phyloP scores from a whole-genome alignment of 2,329 filamentous ascomycete genomes.

The Hirsutella minnesotensis region DNA sequence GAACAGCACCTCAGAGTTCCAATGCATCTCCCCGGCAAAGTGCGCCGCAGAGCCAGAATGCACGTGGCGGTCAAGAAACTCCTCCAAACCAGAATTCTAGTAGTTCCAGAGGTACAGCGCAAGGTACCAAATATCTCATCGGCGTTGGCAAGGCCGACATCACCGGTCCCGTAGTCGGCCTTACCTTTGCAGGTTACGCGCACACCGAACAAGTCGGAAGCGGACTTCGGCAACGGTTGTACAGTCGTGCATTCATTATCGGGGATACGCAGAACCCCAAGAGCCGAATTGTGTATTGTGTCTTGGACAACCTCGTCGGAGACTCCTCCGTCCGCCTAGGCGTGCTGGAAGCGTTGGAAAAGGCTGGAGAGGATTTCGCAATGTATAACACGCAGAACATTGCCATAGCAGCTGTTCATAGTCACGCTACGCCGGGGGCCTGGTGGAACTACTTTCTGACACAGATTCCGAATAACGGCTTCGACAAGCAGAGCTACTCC shows the following conservation, averaged over 20 bases:
- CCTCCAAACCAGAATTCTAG: too few species aligned
- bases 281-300: constrained; percentile 74
- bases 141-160: constrained; percentile 48
- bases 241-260: constrained; percentile 82
- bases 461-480: constrained; percentile 79
- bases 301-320: constrained; percentile 80
- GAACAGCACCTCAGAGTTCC: too few species aligned
- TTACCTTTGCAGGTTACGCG: constrained; percentile 88
- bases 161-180: constrained; percentile 70
- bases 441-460: constrained; percentile 92
- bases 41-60: too few species aligned
- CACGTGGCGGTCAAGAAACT: too few species aligned
- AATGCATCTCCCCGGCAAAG: too few species aligned
- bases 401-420: constrained; percentile 85
- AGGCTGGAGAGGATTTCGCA: constrained; percentile 58
- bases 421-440: constrained; percentile 79
- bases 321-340: constrained; percentile 85
- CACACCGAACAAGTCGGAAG: constrained; percentile 68
- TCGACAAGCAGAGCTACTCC: constrained; percentile 73
- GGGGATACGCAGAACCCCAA: constrained; percentile 52
- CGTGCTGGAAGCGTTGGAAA: constrained; percentile 61
- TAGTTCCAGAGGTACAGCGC: too few species aligned
- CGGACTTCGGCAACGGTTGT: constrained; percentile 76
- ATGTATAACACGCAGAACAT: constrained; percentile 71
- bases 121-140: constrained; percentile 32